Percentiles rank a stretch among this genome's conserved stretches.
phyloP scores from a whole-genome alignment of 2,329 filamentous ascomycete genomes.

The Microdochium bolleyi region DNA sequence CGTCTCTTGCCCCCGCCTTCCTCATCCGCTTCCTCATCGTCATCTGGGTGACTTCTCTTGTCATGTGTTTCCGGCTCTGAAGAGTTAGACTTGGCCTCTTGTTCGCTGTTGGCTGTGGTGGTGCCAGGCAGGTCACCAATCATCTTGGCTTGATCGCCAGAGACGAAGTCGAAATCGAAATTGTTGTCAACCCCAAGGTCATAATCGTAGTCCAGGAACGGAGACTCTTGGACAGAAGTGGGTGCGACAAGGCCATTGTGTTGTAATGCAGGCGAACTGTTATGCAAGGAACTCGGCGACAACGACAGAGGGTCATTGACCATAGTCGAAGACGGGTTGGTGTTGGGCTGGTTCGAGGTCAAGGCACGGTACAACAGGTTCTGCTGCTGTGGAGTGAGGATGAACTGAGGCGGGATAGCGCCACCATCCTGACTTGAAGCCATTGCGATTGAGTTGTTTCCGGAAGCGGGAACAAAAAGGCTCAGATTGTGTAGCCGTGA shows the following conservation, averaged over 20 bases:
- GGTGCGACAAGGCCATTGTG: slow-evolving; percentile 37
- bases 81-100: slow-evolving; percentile 45
- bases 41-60: slow-evolving; percentile 67
- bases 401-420: slow-evolving; percentile 46
- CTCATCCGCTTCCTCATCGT: slow-evolving; percentile 56
- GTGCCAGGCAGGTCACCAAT: slow-evolving; percentile 66
- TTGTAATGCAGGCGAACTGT: slow-evolving; percentile 36
- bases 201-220: slow-evolving; percentile 76
- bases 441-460: slow-evolving; percentile 28
- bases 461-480: slow-evolving; percentile 1
- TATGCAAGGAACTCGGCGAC: slow-evolving; percentile 36
- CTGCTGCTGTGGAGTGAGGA: slow-evolving; percentile 70
- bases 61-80: slow-evolving; percentile 53
- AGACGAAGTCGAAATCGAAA: slow-evolving; percentile 64
- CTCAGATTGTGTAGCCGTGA: too few species aligned
- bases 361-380: slow-evolving; percentile 68
- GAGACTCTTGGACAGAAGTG: slow-evolving; percentile 60
- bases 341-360: slow-evolving; percentile 54
- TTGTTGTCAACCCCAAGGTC: slow-evolving; percentile 66
- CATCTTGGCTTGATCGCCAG: slow-evolving; percentile 52
- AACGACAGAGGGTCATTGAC: slow-evolving; percentile 28
- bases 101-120: slow-evolving; percentile 18
- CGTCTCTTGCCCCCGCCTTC: slow-evolving; percentile 56
- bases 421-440: slow-evolving; percentile 37
- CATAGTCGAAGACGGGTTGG: slow-evolving; percentile 19